These are phyloP conservation scores for Didymella arachidicola DNA, from an alignment of 2,329 filamentous ascomycete species.

Conservation along the genomic window DNA sequence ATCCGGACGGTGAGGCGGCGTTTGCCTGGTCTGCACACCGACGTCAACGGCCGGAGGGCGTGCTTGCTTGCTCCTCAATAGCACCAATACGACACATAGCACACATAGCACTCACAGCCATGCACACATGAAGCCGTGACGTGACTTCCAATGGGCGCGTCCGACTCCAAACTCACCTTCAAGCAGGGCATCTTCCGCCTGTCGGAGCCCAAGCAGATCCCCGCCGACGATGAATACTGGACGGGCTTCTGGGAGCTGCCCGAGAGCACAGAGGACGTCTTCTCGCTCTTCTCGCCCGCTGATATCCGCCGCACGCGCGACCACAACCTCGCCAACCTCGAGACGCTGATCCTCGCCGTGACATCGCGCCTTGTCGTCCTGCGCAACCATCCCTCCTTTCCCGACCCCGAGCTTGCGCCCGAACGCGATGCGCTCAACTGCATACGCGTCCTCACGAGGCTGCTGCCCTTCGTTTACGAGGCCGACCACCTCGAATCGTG, in stretches of 20 bases:
- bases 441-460: constrained; percentile 84
- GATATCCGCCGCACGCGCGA: constrained; percentile 86
- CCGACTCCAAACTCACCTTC: constrained; percentile 98
- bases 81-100: constrained; percentile 12
- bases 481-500: constrained; percentile 80
- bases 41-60: constrained; percentile 26
- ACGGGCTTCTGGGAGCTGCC: constrained; percentile 96
- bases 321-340: constrained; percentile 82
- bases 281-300: constrained; percentile 87
- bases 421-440: constrained; percentile 94
- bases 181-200: constrained; percentile 98
- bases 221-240: constrained; percentile 92
- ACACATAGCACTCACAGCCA: constrained; percentile 4
- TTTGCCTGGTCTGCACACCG: constrained; percentile 35
- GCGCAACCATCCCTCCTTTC: constrained; percentile 89
- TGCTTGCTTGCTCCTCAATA: constrained; percentile 3
- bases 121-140: constrained; percentile 40
- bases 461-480: constrained; percentile 93
- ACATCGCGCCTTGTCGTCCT: constrained; percentile 83
- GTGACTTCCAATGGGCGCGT: constrained; percentile 80
- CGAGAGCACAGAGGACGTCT: constrained; percentile 94
- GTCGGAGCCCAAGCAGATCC: constrained; percentile 88
- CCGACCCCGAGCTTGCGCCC: constrained; percentile 80
- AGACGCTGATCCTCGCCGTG: constrained; percentile 84
- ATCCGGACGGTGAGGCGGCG: constrained; percentile 2